Base-by-base conservation (phyloP, 164 flowering plant genomes). In the Nymphaea colorata region DNA sequence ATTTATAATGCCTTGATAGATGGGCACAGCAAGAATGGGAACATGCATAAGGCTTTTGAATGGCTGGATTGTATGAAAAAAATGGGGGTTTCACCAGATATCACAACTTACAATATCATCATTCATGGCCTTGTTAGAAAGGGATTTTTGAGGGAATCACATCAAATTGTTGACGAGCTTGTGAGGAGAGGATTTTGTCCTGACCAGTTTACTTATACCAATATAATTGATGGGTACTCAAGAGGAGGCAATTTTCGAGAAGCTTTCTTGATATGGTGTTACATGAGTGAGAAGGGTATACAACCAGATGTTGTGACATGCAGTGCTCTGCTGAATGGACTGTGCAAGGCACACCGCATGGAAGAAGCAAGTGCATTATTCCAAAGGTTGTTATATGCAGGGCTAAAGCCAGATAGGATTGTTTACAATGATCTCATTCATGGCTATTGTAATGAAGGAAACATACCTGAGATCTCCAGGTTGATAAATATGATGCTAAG, bases 221-320 rank as follows among this genome's bases (percentile, higher is more conserved):
- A 69, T 72, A 3, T 81, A 43, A 73, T 81, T 18, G 64, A 66
- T 66, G 82, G 81, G 61, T 66, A 69, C 42, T 66, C 79, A 15
- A 79, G 66, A 45, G 75, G 44, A 59, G 85, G 79, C 18, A 72
- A 68, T 44, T 81, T 80, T 68, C 76, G 76, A 65, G 83, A 83
- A 64, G 86, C 82, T 14, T 80, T 74, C 77, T 76, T 77, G 55
- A 43, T 81, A 68, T 83, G 85, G 86, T 72, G 72, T 25, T 68
- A 66, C 66, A 83, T 85, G 84, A 75, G 78, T 64, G 80, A 81
- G 43, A 67, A 66, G 43, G 69, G 73, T 41, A 71, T 79, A 42
- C 68, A 68, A 64, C 86, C 84, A 67, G 88, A 85, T 79, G 79
- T 82, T 36, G 75, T 83, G 36, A 79, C 82, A 43, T 83, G 83